Base-by-base conservation (phyloP, 495 filamentous ascomycete species). In the Penicillium bovifimosum region DNA sequence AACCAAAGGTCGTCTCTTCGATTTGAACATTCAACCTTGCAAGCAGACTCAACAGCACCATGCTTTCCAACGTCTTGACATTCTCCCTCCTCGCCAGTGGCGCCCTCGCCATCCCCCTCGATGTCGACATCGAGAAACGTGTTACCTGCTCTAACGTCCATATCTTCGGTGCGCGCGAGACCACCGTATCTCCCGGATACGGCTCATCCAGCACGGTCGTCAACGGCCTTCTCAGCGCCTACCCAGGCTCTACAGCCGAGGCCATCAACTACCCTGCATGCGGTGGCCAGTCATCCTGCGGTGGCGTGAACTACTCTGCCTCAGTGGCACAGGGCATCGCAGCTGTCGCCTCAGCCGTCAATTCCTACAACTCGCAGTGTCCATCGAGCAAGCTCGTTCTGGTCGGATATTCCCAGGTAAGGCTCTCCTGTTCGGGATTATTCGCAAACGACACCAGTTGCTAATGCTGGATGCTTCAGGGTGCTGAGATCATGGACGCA, bases 91-190 rank as follows among this genome's bases (percentile, higher is more conserved):
- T 69, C 14, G 40, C 53, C 39, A 34, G 61, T 34, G 40, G 58
- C 9, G 52, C 41, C 27, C 28, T 61, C 14, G 54, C 66, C 28
- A 35, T 59, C n/a, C 57, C 62, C 4, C 44, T 53, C 9, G 53
- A 61, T 2, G 39, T n/a, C 6, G 45, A 47, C 3, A 13, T 64
- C 1, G 62, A 60, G 27, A 63, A 64, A 27, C 64, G 66, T 17
- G 9, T 18, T 16, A 51, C 18, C 52, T 82, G 79, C 55, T 77
- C 78, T 6, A 56, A 66, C 27, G 65, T 84, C 26, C 82, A 85
- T 59, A 70, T 83, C 36, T 82, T 85, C 44, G 82, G 82, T 7
- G 84, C 83, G 0, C 80, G 84, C 41, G 84, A 86, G 68, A 86
- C 82, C 9, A 83, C 80, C 0, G 82, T 61, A 2, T 52, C 76